Base-by-base conservation (phyloP, 257 asterid species). In the Datura wrightii region DNA sequence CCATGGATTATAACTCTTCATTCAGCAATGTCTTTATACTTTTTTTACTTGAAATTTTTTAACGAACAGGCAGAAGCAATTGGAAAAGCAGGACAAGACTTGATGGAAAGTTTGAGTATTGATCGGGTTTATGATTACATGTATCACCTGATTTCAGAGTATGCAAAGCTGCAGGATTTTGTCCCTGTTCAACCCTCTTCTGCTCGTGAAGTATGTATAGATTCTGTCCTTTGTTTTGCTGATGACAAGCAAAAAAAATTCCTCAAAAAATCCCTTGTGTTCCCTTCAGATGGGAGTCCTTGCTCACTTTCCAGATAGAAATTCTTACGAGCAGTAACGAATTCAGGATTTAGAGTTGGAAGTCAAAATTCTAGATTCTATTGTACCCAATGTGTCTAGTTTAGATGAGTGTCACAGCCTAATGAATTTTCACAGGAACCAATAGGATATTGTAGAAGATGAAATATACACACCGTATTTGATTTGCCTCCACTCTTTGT, bases 121-220 rank as follows among this genome's bases (percentile, higher is more conserved):
- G 92, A 86, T 34, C 88, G 93, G 70, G 85, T 92, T 13, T 93
- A 93, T 50, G 96, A 93, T 79, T 93, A 93, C 90, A 92, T 93
- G 96, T 92, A 84, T 86, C 95, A 93, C 89, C 86, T 91, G 36
- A 48, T 93, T 9, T 42, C 78, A 10, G 90, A 91, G 82, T 93
- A 93, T 86, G 84, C 95, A 10, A 91, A 89, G 88, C 89, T 93
- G 76, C 95, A 82, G 80, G 90, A 87, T 39, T 91, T 92, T 81
- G 86, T 46, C 36, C 97, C 97, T 18, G 70, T 79, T 85, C 87
- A 62, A 65, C 96, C 95, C 46, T 56, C 93, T 3, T 84, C 85
- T 19, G 91, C 93, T 34, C 79, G 46, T 50, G 90, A 92, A 78
- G 82, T 90, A 1, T 93, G 96, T 46, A 86, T 15, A 11, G 91